phyloP scores from a whole-genome alignment of 2,329 filamentous ascomycete genomes.

The Didymella pomorum region DNA sequence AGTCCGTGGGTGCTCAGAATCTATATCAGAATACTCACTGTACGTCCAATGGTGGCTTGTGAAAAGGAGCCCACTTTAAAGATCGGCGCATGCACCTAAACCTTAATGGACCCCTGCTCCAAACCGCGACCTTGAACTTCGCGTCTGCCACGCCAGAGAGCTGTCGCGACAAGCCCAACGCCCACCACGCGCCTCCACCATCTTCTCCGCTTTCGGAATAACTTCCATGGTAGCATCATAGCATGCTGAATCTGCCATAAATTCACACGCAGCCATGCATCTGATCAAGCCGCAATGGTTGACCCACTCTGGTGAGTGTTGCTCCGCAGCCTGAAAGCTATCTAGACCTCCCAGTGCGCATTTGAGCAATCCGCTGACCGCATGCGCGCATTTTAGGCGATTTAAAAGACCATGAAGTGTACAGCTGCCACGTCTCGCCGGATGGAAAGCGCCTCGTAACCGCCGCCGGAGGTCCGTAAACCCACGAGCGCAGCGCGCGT shows the following conservation, averaged over 20 bases:
- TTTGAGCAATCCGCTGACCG: constrained; percentile 25
- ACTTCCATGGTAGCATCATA: constrained; percentile 38
- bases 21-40: not conserved
- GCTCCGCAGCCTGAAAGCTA: constrained; percentile 21
- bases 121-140: constrained; percentile 37
- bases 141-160: constrained; percentile 43
- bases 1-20: not conserved
- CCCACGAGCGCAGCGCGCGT: constrained; percentile 24
- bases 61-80: constrained; percentile 20
- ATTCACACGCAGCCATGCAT: constrained; percentile 53
- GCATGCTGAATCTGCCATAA: constrained; percentile 31
- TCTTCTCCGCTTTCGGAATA: not conserved
- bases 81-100: constrained; percentile 46
- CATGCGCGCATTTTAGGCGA: constrained; percentile 68
- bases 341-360: constrained; percentile 1
- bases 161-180: constrained; percentile 37
- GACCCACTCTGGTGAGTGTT: constrained; percentile 79
- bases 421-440: constrained; percentile 96
- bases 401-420: constrained; percentile 98
- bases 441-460: constrained; percentile 92
- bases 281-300: constrained; percentile 96
- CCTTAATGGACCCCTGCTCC: constrained; percentile 39
- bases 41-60: not conserved
- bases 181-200: constrained; percentile 24
- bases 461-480: constrained; percentile 80